Conservation (phyloP, 2,329 filamentous ascomycete species). For the Fusarium lyarnte region DNA sequence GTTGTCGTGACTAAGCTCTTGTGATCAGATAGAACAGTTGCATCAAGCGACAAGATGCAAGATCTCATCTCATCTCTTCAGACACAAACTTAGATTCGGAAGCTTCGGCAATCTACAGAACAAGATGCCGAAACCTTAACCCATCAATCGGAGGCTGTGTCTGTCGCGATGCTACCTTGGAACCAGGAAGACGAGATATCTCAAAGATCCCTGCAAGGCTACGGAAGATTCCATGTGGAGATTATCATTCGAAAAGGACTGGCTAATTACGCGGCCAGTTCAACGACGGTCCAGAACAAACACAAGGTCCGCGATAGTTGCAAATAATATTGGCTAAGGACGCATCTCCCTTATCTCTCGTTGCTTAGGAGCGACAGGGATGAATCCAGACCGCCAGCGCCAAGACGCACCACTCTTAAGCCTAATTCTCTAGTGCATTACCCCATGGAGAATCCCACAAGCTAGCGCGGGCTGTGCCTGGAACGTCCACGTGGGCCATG, state of each 20-base stretch:
- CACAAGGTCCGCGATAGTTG: accelerated
- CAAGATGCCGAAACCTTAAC: neutral
- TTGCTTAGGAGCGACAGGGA: neutral
- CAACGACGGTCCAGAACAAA: neutral
- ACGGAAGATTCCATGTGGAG: too few relatives aligned
- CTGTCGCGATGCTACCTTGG: neutral
- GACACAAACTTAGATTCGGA: neutral
- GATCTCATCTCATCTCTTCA: too few relatives aligned
- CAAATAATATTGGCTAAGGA: neutral
- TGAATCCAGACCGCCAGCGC: neutral
- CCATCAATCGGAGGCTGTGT: neutral
- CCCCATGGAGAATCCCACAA: neutral
- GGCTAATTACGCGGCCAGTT: neutral
- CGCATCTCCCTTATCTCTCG: neutral
- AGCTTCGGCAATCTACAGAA: neutral
- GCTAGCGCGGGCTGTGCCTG: neutral
- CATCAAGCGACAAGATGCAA: accelerated
- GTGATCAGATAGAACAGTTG: too few relatives aligned
- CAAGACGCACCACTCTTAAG: neutral
- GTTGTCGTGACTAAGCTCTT: too few relatives aligned
- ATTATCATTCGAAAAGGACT: neutral
- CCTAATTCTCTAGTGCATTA: neutral
- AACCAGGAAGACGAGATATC: neutral
- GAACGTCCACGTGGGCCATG: neutral
- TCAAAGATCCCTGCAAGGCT: accelerated